These are phyloP conservation scores for Aspergillus sp. DNA, from an alignment of 2,329 filamentous ascomycete species.

Conservation along the genomic window DNA sequence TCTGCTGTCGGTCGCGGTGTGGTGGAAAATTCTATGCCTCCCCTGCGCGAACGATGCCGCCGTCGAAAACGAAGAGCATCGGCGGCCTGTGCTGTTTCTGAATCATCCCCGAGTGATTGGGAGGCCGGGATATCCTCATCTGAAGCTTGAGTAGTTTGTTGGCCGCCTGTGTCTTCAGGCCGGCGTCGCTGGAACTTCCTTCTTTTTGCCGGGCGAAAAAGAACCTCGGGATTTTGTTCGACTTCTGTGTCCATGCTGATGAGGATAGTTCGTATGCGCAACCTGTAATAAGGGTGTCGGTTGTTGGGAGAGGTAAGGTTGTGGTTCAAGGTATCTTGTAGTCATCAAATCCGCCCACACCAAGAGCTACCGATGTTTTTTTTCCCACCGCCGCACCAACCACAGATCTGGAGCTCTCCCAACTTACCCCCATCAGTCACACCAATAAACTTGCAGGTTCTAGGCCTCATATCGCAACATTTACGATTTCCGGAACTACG, in stretches of 20 bases:
- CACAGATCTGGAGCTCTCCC: neutral
- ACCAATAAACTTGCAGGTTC: neutral
- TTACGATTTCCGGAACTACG: neutral
- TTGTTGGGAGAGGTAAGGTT: neutral
- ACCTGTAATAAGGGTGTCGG: neutral
- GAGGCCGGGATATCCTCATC: slow-evolving; percentile 13
- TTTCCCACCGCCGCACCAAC: slow-evolving; percentile 6
- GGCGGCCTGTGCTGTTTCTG: slow-evolving; percentile 22
- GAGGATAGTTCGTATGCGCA: neutral
- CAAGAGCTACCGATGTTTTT: slow-evolving; percentile 7
- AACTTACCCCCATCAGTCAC: neutral
- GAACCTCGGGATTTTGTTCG: slow-evolving; percentile 26
- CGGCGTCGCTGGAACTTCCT: slow-evolving; percentile 53
- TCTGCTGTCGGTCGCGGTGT: slow-evolving; percentile 24
- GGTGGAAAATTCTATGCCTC: slow-evolving; percentile 48
- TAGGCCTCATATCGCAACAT: neutral
- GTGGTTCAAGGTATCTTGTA: neutral
- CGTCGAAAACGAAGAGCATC: slow-evolving; percentile 42
- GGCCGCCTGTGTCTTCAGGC: slow-evolving; percentile 17
- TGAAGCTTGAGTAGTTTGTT: slow-evolving; percentile 10
- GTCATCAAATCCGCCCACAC: slow-evolving; percentile 1
- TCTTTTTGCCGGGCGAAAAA: slow-evolving; percentile 52
- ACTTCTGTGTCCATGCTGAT: slow-evolving; percentile 31
- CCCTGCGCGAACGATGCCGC: slow-evolving; percentile 36
- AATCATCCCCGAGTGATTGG: slow-evolving; percentile 13